phyloP scores from a whole-genome alignment of 163 green algal species.

The Trebouxia gelatinosa region DNA sequence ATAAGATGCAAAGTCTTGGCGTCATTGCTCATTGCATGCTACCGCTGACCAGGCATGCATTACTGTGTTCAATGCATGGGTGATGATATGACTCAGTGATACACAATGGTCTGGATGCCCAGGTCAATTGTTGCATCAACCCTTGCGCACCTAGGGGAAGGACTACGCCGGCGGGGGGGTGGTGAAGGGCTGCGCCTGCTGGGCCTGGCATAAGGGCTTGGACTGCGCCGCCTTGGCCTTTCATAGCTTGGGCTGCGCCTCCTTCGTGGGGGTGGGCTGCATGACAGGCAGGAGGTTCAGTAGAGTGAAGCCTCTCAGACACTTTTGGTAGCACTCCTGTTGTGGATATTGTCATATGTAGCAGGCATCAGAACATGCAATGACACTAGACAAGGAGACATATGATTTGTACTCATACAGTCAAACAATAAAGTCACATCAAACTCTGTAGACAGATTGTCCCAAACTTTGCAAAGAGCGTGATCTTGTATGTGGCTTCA shows the following conservation, averaged over 20 bases:
- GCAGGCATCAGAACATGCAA: background rate
- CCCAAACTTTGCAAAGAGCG: background rate
- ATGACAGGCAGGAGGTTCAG: background rate
- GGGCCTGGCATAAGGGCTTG: background rate
- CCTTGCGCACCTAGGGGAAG: too few species aligned
- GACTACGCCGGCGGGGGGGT: background rate
- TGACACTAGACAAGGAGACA: background rate
- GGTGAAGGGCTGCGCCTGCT: background rate
- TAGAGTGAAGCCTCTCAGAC: background rate
- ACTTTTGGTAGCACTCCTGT: background rate
- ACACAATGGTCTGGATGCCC: too few species aligned
- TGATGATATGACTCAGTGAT: too few species aligned
- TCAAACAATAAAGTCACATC: background rate
- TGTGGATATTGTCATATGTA: background rate
- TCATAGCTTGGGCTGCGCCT: constrained; percentile 26
- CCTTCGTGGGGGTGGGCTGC: constrained; percentile 8
- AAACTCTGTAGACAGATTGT: background rate
- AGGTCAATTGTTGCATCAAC: too few species aligned
- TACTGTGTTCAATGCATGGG: too few species aligned
- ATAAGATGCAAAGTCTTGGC: too few species aligned
- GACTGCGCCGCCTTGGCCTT: constrained; percentile 8
- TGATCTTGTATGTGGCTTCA: background rate
- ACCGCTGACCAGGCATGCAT: too few species aligned
- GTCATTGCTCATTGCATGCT: too few species aligned
- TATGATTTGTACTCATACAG: background rate